phyloP scores from a whole-genome alignment of 139 green algal species.

The Diplosphaera chodatii region DNA sequence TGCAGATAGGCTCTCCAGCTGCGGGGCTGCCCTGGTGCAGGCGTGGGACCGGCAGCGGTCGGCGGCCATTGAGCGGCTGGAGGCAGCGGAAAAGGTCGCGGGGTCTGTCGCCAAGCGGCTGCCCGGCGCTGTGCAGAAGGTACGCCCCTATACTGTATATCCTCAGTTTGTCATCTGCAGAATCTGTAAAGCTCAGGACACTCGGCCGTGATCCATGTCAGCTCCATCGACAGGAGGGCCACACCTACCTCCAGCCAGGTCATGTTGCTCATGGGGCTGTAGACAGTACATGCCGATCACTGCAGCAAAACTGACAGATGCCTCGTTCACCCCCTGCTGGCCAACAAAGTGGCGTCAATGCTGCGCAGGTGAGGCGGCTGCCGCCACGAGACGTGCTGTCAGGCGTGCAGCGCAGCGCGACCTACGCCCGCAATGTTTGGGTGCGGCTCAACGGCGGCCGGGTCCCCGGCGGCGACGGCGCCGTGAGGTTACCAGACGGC shows the following conservation, averaged over 20 bases:
- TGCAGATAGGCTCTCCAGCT: too few species aligned
- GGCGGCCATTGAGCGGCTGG: constrained; percentile 33
- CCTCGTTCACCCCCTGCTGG: too few species aligned
- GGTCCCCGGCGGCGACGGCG: constrained; percentile 1
- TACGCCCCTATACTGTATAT: neutral
- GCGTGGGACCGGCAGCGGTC: neutral
- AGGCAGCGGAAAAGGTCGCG: constrained; percentile 58
- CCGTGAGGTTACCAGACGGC: constrained; percentile 18
- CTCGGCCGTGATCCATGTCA: too few species aligned
- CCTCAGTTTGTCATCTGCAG: too few species aligned
- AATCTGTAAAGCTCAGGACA: too few species aligned
- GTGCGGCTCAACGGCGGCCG: constrained; percentile 65
- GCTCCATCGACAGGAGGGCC: too few species aligned
- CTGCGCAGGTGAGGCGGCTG: constrained; percentile 14
- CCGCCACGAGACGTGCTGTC: constrained; percentile 40
- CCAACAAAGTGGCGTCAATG: neutral
- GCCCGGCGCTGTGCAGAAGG: constrained; percentile 53
- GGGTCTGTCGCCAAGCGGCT: constrained; percentile 59
- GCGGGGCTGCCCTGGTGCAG: too few species aligned
- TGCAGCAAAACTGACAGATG: too few species aligned
- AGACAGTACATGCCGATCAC: too few species aligned
- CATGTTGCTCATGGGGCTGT: too few species aligned
- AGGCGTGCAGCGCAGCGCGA: constrained; percentile 35
- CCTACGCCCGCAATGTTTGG: constrained; percentile 67
- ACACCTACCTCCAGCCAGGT: too few species aligned